Evolutionary conservation across 2,329 filamentous ascomycete species (phyloP).

Genomic region (Metarhizium anisopliae): DNA sequence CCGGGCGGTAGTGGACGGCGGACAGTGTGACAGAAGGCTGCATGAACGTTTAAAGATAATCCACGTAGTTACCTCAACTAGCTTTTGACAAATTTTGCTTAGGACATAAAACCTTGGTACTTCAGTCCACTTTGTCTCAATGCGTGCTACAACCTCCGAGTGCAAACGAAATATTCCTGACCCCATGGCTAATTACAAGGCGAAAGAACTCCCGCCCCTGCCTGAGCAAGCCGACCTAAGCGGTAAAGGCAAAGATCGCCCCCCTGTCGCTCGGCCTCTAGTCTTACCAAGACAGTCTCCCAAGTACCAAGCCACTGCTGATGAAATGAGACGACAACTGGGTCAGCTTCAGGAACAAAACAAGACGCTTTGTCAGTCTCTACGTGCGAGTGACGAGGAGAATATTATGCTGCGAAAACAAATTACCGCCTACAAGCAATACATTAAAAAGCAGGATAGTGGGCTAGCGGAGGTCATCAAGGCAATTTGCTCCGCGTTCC

Average conservation of each 20-base stretch:
- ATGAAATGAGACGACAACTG: background rate
- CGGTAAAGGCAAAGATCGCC: background rate
- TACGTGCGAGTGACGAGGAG: slow-evolving; percentile 3
- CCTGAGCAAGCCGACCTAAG: background rate
- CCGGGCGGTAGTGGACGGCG: too few relatives aligned
- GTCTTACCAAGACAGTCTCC: background rate
- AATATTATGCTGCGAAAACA: background rate
- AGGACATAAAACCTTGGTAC: too few relatives aligned
- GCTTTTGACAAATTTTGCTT: too few relatives aligned
- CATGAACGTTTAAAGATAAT: background rate
- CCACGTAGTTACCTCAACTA: too few relatives aligned
- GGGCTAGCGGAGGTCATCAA: background rate
- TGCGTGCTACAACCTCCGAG: too few relatives aligned
- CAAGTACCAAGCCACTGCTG: background rate
- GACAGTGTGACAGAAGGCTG: background rate
- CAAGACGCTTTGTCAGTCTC: background rate
- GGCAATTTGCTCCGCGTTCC: slow-evolving; percentile 4
- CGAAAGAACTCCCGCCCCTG: background rate
- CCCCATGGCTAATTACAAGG: background rate
- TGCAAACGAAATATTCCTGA: too few relatives aligned
- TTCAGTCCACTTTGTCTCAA: background rate
- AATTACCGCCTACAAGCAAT: background rate
- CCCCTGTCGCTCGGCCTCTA: background rate
- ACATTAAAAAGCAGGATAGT: slow-evolving; percentile 1
- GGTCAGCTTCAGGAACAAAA: slow-evolving; percentile 4